Conservation (phyloP, 192 early-diverging fungal species). For the Rhizophlyctis rosea region DNA sequence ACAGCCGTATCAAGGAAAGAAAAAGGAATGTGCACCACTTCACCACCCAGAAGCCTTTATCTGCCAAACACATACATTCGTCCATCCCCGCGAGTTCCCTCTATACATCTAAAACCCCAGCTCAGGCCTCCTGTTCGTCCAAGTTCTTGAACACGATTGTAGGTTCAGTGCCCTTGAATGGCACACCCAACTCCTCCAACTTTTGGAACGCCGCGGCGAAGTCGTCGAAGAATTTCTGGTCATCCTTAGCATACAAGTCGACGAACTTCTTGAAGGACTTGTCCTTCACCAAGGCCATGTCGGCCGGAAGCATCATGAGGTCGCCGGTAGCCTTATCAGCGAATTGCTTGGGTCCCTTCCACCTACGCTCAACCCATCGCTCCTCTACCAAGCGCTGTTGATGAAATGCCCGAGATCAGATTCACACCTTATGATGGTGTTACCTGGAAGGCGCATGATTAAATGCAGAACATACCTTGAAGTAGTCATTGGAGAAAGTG, state of each 20-base stretch:
- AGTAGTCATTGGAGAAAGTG: constrained; percentile 87
- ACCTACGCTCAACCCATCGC: constrained; percentile 80
- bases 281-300: constrained; percentile 64
- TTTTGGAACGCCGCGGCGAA: constrained; percentile 82
- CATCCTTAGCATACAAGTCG: constrained; percentile 85
- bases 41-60: too few relatives aligned
- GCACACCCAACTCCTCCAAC: constrained; percentile 85
- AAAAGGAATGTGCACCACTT: too few relatives aligned
- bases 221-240: constrained; percentile 83
- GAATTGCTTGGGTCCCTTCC: constrained; percentile 82
- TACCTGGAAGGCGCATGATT: too few relatives aligned
- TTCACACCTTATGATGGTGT: too few relatives aligned
- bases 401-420: too few relatives aligned
- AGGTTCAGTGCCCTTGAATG: constrained; percentile 13
- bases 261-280: constrained; percentile 59
- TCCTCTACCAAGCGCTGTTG: constrained; percentile 55
- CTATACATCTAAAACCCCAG: too few relatives aligned
- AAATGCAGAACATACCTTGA: constrained; percentile 20
- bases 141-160: background rate
- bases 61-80: too few relatives aligned
- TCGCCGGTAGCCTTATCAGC: constrained; percentile 69
- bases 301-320: constrained; percentile 70
- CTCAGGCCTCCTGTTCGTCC: background rate
- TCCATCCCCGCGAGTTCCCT: too few relatives aligned
- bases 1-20: too few relatives aligned